Percentiles rank a stretch among this genome's conserved stretches.
These are phyloP conservation scores for Aphelidium insulamus DNA, from an alignment of 371 early-diverging fungal genomes.

Conservation along the genomic window DNA sequence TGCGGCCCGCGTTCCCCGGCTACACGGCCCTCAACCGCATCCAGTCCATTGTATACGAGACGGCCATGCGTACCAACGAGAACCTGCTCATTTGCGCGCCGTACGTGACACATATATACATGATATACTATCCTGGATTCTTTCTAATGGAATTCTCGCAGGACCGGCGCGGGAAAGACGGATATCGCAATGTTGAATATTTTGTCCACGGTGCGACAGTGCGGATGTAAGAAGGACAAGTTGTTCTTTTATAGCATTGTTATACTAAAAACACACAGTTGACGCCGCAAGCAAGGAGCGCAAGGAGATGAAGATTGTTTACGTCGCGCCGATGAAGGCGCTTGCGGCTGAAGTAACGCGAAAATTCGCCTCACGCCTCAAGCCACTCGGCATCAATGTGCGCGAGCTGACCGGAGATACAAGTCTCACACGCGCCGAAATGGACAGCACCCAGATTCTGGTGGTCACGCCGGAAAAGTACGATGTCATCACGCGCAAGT, in stretches of 20 bases:
- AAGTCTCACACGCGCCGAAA: slow-evolving; percentile 81
- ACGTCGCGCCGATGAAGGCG: slow-evolving; percentile 99
- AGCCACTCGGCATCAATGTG: slow-evolving; percentile 61
- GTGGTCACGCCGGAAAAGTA: slow-evolving; percentile 99
- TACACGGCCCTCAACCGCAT: slow-evolving; percentile 76
- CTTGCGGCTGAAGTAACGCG: slow-evolving; percentile 90
- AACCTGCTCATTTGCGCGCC: slow-evolving; percentile 98
- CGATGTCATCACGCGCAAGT: slow-evolving; percentile 97
- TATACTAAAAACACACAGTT: too few species aligned
- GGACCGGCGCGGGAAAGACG: slow-evolving; percentile 78
- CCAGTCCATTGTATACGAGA: slow-evolving; percentile 82
- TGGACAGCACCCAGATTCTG: slow-evolving; percentile 78
- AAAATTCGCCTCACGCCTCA: slow-evolving; percentile 70
- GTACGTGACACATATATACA: slow-evolving; percentile 28
- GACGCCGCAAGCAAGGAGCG: slow-evolving; percentile 7
- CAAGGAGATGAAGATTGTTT: slow-evolving; percentile 88
- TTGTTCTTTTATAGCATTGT: too few species aligned
- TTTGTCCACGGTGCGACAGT: slow-evolving; percentile 43
- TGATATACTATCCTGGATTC: background rate
- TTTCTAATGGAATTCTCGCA: background rate
- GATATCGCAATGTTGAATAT: slow-evolving; percentile 93
- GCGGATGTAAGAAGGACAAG: too few species aligned
- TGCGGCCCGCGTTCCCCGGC: slow-evolving; percentile 53
- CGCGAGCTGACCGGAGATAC: slow-evolving; percentile 93
- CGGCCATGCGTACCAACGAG: slow-evolving; percentile 78